phyloP scores from a whole-genome alignment of 2,329 filamentous ascomycete genomes.

The Daldinia eschscholtzii region DNA sequence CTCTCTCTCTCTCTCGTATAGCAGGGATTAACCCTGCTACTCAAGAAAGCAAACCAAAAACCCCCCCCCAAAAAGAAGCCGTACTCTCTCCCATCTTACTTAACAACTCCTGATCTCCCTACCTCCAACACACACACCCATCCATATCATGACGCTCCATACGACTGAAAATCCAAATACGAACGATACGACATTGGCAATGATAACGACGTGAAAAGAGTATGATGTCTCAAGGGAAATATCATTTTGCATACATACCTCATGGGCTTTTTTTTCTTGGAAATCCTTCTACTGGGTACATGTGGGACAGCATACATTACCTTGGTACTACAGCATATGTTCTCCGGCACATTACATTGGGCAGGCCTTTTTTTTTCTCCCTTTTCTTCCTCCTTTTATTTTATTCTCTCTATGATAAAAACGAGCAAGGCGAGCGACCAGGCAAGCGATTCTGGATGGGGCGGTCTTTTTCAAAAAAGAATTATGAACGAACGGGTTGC shows the following conservation, averaged over 20 bases:
- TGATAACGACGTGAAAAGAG: not conserved
- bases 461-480: constrained; percentile 16
- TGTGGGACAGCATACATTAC: constrained; percentile 3
- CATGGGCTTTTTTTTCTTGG: not conserved
- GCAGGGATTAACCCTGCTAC: constrained; percentile 7
- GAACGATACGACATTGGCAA: not conserved
- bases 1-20: not conserved
- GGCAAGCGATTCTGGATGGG: not conserved
- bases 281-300: not conserved
- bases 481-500: constrained; percentile 3
- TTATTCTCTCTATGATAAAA: constrained; percentile 8
- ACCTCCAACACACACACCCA: not conserved
- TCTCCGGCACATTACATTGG: constrained; percentile 23
- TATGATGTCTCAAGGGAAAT: constrained; percentile 2
- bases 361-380: constrained; percentile 13
- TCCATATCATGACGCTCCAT: not conserved
- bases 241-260: not conserved
- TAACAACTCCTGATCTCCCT: not conserved
- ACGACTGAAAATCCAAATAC: not conserved
- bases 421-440: constrained; percentile 21
- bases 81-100: not conserved
- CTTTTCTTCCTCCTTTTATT: not conserved
- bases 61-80: too few species aligned
- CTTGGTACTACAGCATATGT: constrained; percentile 10
- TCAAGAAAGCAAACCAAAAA: not conserved